Evolutionary conservation across 116 monocot species (phyloP), one percentile per base, ranked within the genome.

Genomic region (Papilionanthe hybrid): DNA sequence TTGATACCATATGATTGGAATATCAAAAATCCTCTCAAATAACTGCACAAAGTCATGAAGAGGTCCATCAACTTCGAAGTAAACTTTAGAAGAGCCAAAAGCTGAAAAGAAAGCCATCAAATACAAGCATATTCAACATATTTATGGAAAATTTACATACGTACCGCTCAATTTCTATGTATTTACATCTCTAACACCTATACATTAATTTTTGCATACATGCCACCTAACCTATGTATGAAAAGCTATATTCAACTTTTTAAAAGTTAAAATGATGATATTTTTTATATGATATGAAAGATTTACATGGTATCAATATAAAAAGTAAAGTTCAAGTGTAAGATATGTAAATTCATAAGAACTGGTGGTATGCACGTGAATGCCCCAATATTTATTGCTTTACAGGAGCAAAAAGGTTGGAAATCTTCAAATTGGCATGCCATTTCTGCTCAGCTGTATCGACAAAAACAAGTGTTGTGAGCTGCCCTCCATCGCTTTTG

Each of bases 21-120:
- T 93, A 81, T 95, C 99, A 77, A 99, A 73, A 78, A 99, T 93
- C 78, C 93, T 87, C 85, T 99, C 99, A 88, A 99, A 93, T 50
- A 95, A 85, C 99, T 99, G 93, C 88, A 87, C 49, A 78, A 27
- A 74, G 78, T 27, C 47, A 88, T 55, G 55, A 79, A 81, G 78
- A 9, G 44, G 44, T 75, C 45, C 27, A 82, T 79, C 20, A 77
- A 49, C 42, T 11, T 37, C 4, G 68, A 42, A 66, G 53, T 60
- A 78, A 57, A 23, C 45, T 42, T 53, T 48, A 50, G 43, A 42
- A 75, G 18, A 73, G 75, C 5, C 42, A 28, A 83, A 60, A 74
- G 66, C 32, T 75, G 17, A 42, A 66, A 30, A 65, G 42, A 55
- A 47, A 75, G 29, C 22, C 42, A 60, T 74, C 25, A 79, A 19